Evolutionary conservation across 2,329 filamentous ascomycete species (phyloP).

Genomic region (Penicillium sp.): DNA sequence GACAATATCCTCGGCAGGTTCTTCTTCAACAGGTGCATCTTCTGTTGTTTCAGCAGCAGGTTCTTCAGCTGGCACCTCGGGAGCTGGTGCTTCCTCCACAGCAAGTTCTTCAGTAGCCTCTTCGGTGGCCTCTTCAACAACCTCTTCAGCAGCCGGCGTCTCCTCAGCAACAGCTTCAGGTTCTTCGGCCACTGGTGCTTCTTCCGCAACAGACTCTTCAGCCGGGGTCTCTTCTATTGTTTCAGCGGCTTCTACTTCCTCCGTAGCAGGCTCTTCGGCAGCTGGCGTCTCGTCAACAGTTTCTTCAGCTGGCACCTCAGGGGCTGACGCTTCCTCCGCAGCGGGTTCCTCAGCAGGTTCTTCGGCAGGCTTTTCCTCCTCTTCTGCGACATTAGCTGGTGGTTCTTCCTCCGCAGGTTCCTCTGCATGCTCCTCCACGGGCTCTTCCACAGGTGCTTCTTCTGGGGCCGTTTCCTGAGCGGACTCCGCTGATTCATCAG

Average conservation of each 20-base stretch:
- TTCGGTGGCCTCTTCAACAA: not conserved
- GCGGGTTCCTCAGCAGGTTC: conserved; percentile 17
- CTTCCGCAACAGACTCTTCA: conserved; percentile 12
- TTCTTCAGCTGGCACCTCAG: conserved; percentile 17
- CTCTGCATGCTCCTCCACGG: conserved; percentile 15
- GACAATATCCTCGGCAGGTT: conserved; percentile 1
- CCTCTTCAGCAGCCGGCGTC: not conserved
- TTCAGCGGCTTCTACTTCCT: conserved; percentile 13
- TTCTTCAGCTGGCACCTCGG: conserved; percentile 18
- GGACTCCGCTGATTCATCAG: not conserved
- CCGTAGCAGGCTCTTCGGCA: not conserved
- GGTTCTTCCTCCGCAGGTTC: conserved; percentile 15
- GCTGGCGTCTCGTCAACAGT: conserved; percentile 8
- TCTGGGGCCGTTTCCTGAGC: conserved; percentile 3
- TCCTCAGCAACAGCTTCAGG: conserved; percentile 14
- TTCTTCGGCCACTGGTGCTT: not conserved
- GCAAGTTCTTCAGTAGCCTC: conserved; percentile 18
- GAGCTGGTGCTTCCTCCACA: conserved; percentile 14
- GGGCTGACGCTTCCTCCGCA: conserved; percentile 13
- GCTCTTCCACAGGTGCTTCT: conserved; percentile 15
- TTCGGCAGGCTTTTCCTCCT: conserved; percentile 14
- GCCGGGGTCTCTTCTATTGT: conserved; percentile 16
- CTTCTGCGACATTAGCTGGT: conserved; percentile 12
- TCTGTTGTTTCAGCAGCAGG: conserved; percentile 13
- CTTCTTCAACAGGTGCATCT: conserved; percentile 17